phyloP scores from a whole-genome alignment of 176 grass and related monocot species.

The Aegilops tauschii region DNA sequence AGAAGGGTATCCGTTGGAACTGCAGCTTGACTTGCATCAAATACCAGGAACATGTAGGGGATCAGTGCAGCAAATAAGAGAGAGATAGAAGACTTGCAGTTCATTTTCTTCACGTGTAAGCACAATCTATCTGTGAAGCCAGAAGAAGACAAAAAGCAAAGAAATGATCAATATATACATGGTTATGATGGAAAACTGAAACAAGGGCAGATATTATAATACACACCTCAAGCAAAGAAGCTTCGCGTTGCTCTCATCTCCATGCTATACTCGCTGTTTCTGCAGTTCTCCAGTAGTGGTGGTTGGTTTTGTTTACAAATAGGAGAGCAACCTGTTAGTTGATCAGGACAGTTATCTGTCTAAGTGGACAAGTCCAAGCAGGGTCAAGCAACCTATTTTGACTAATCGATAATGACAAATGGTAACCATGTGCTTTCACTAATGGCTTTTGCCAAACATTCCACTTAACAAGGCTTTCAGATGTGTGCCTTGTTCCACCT shows the following conservation, averaged over 20 bases:
- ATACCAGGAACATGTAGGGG: not conserved
- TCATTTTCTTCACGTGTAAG: conserved; percentile 3
- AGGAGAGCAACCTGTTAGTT: not conserved
- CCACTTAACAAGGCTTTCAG: not conserved
- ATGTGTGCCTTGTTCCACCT: not conserved
- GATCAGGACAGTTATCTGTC: not conserved
- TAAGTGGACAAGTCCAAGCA: not conserved
- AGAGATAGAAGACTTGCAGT: not conserved
- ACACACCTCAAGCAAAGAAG: conserved; percentile 12
- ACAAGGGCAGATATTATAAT: not conserved
- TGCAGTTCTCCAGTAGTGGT: not conserved
- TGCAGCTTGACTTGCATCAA: not conserved
- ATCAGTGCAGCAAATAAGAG: not conserved
- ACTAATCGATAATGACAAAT: not conserved
- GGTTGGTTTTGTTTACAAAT: conserved; percentile 10
- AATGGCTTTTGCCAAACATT: not conserved
- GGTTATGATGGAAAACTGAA: not conserved
- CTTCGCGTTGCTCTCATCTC: not conserved
- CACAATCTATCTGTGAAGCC: not conserved
- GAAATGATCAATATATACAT: not conserved
- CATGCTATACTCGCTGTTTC: not conserved
- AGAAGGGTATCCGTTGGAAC: conserved; percentile 11
- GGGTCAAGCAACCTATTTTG: not conserved
- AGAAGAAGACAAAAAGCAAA: not conserved
- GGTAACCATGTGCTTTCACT: not conserved